These are phyloP conservation scores for Acidiella bohemica DNA, from an alignment of 495 filamentous ascomycete species.

Conservation along the genomic window DNA sequence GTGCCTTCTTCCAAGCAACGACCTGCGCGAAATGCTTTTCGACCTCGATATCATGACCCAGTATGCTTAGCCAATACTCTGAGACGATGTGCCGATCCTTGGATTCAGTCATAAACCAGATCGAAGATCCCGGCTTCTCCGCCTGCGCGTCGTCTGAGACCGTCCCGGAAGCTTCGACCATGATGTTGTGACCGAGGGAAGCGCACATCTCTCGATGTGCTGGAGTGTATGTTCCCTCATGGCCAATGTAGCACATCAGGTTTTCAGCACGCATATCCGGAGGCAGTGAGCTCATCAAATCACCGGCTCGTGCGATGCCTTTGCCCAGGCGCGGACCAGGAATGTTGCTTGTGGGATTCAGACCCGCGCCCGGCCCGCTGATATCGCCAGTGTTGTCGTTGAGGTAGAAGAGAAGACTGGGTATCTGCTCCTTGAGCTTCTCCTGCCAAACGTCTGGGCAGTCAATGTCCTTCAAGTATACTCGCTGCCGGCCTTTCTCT, in stretches of 20 bases:
- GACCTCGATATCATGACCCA: conserved; percentile 92
- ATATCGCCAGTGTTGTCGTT: conserved; percentile 57
- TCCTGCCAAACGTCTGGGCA: conserved; percentile 75
- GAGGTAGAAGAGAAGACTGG: conserved; percentile 67
- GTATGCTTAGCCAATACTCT: conserved; percentile 79
- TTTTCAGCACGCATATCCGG: conserved; percentile 79
- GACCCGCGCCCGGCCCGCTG: conserved; percentile 35
- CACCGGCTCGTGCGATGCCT: conserved; percentile 54
- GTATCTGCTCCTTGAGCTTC: conserved; percentile 60
- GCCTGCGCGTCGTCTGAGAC: conserved; percentile 44
- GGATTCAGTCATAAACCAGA: conserved; percentile 97
- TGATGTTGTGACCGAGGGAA: conserved; percentile 88
- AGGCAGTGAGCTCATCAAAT: conserved; percentile 90
- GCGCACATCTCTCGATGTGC: conserved; percentile 97
- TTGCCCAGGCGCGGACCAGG: conserved; percentile 29
- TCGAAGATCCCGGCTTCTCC: conserved; percentile 70
- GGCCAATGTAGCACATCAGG: conserved; percentile 95
- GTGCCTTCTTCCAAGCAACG: conserved; percentile 82
- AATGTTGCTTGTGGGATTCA: conserved; percentile 23
- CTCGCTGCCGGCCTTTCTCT: conserved; percentile 59
- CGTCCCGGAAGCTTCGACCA: conserved; percentile 69
- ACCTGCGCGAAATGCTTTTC: conserved; percentile 93
- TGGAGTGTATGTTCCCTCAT: conserved; percentile 94
- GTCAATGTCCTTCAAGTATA: conserved; percentile 94
- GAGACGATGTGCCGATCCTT: conserved; percentile 75